phyloP scores from a whole-genome alignment of 78 protist species.

The Guillardia theta region DNA sequence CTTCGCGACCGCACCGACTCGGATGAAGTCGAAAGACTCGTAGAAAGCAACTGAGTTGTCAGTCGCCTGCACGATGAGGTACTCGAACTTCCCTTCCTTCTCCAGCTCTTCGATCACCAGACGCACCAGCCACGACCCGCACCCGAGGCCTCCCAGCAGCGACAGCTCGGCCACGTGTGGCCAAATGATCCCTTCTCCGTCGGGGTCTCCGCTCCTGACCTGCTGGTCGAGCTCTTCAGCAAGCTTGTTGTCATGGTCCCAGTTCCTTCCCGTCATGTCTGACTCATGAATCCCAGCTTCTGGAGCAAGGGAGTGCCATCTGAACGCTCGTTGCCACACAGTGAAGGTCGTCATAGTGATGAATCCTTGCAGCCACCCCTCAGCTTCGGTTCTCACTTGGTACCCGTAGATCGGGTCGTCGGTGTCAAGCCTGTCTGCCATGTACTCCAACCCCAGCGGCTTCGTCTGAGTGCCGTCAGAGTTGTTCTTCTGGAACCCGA shows the following conservation, averaged over 20 bases:
- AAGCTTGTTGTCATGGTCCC: not conserved
- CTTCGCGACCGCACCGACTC: not conserved
- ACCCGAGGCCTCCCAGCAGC: not conserved
- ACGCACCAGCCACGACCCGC: not conserved
- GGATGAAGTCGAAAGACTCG: constrained; percentile 3
- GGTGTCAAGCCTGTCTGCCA: not conserved
- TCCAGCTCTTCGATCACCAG: not conserved
- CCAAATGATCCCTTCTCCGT: constrained; percentile 6
- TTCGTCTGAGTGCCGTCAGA: constrained; percentile 13
- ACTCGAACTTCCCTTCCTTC: not conserved
- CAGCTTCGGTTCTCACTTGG: not conserved
- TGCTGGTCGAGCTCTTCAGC: not conserved
- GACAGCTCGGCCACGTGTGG: not conserved
- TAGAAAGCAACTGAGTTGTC: constrained; percentile 4
- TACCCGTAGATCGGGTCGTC: not conserved
- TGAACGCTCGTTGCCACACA: not conserved
- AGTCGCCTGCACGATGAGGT: not conserved
- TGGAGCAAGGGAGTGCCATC: not conserved
- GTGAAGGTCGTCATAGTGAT: constrained; percentile 7
- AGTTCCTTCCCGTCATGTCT: not conserved
- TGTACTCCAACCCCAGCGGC: not conserved
- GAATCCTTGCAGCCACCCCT: constrained; percentile 31
- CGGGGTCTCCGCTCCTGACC: not conserved
- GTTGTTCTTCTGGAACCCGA: not conserved
- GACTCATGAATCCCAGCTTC: not conserved